These are phyloP conservation scores for Prototheca wickerhamii DNA, from an alignment of 163 green algal genomes.

Conservation along the genomic window DNA sequence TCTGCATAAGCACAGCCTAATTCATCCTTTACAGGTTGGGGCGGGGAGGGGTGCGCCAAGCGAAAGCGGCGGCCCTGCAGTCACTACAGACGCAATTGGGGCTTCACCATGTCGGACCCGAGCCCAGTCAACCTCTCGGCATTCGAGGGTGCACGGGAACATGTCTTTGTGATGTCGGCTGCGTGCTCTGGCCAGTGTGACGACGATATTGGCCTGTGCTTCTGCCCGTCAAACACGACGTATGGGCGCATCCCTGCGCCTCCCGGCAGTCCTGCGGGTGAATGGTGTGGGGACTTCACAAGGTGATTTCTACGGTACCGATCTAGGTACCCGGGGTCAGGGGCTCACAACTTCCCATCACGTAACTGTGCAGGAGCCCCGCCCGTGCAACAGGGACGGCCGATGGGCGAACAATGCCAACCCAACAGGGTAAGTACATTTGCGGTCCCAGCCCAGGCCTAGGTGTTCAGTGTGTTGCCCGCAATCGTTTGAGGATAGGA, in stretches of 20 bases:
- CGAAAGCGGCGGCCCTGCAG: slow-evolving; percentile 35
- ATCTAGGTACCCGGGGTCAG: too few relatives aligned
- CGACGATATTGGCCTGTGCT: slow-evolving; percentile 36
- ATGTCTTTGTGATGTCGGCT: background rate
- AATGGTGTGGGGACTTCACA: too few relatives aligned
- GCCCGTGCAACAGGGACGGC: slow-evolving; percentile 26
- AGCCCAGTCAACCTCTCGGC: background rate
- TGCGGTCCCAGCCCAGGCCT: too few relatives aligned
- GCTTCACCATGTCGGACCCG: background rate
- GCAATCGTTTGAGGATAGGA: too few relatives aligned
- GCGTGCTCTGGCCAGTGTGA: slow-evolving; percentile 41
- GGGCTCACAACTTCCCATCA: too few relatives aligned
- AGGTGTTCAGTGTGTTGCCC: too few relatives aligned
- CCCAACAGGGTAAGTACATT: slow-evolving; percentile 8
- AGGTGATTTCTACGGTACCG: too few relatives aligned
- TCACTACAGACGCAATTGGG: background rate
- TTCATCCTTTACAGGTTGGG: slow-evolving; percentile 18
- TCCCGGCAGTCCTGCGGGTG: slow-evolving; percentile 9
- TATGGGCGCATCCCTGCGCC: slow-evolving; percentile 26
- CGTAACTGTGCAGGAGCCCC: slow-evolving; percentile 18
- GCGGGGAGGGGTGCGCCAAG: slow-evolving; percentile 20
- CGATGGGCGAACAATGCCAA: slow-evolving; percentile 41
- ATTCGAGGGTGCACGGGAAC: background rate
- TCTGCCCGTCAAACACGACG: slow-evolving; percentile 36
- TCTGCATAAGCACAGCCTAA: too few relatives aligned